These are phyloP conservation scores for Cryphonectria carpinicola DNA, from an alignment of 2,329 filamentous ascomycete genomes.

Conservation along the genomic window DNA sequence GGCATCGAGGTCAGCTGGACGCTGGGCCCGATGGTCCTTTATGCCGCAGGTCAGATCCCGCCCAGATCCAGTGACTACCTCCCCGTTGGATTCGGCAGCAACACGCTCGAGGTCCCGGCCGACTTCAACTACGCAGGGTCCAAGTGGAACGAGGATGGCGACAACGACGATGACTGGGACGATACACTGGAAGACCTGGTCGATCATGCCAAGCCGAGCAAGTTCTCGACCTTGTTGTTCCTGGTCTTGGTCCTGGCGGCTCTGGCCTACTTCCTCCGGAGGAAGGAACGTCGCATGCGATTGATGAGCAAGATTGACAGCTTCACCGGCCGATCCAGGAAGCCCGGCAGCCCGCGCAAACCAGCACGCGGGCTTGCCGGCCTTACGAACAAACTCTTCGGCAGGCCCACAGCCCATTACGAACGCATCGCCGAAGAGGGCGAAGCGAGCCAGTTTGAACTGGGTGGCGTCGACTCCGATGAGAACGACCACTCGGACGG, in stretches of 20 bases:
- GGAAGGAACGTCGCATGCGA: constrained; percentile 72
- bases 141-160: constrained; percentile 47
- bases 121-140: constrained; percentile 87
- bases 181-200: constrained; percentile 63
- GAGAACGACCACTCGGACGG: constrained; percentile 68
- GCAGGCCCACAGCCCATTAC: constrained; percentile 62
- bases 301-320: constrained; percentile 58
- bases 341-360: constrained; percentile 53
- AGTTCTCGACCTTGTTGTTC: constrained; percentile 75
- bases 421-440: constrained; percentile 87
- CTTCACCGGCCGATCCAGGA: constrained; percentile 44
- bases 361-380: constrained; percentile 49
- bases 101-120: constrained; percentile 65
- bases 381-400: constrained; percentile 68
- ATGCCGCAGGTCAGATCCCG: constrained; percentile 86
- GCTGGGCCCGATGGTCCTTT: constrained; percentile 92
- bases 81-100: constrained; percentile 92
- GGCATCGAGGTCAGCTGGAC: constrained; percentile 97
- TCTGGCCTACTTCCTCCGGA: constrained; percentile 74
- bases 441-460: constrained; percentile 74
- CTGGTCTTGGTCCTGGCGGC: constrained; percentile 75
- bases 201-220: constrained; percentile 66
- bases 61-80: constrained; percentile 61
- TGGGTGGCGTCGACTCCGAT: constrained; percentile 68
- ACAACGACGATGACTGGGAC: constrained; percentile 58